Conservation (phyloP, 371 early-diverging fungal species). For the Mucor circinelloides region DNA sequence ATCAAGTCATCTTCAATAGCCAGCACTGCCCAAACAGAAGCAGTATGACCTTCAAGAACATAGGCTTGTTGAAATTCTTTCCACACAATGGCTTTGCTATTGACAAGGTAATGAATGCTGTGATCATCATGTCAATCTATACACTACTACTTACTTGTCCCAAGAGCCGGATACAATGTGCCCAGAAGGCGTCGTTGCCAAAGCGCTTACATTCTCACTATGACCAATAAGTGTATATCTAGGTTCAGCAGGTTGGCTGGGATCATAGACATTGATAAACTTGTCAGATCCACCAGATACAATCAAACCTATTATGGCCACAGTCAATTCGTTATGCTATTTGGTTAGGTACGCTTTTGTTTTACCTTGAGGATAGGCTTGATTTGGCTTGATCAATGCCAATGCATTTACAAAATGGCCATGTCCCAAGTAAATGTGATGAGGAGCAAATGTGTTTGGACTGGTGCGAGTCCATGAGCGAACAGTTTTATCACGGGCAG, state of each 20-base stretch:
- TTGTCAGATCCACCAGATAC: conserved; percentile 88
- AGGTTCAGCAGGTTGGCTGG: conserved; percentile 58
- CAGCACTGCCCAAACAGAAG: conserved; percentile 87
- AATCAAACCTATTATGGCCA: conserved; percentile 80
- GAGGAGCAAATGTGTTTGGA: conserved; percentile 53
- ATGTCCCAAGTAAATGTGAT: conserved; percentile 69
- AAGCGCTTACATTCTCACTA: conserved; percentile 83
- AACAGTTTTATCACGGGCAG: conserved; percentile 78
- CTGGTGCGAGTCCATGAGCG: conserved; percentile 63
- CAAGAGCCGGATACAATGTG: conserved; percentile 92
- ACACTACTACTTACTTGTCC: conserved; percentile 81
- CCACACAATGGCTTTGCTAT: conserved; percentile 73
- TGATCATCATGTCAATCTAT: neutral
- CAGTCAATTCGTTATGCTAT: too few species aligned
- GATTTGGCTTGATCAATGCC: conserved; percentile 61
- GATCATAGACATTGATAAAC: conserved; percentile 80
- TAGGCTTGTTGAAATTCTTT: conserved; percentile 67
- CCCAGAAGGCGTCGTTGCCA: conserved; percentile 69
- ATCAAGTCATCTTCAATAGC: conserved; percentile 69
- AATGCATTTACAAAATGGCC: conserved; percentile 82
- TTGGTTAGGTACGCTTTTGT: too few species aligned
- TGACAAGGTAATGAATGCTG: too few species aligned
- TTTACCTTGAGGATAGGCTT: conserved; percentile 68
- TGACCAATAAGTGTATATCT: conserved; percentile 81
- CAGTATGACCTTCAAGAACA: conserved; percentile 81